Evolutionary conservation across 1,284 basidiomycete genomes (phyloP).

Genomic region (Sporisorium iseilematis-ciliati): DNA sequence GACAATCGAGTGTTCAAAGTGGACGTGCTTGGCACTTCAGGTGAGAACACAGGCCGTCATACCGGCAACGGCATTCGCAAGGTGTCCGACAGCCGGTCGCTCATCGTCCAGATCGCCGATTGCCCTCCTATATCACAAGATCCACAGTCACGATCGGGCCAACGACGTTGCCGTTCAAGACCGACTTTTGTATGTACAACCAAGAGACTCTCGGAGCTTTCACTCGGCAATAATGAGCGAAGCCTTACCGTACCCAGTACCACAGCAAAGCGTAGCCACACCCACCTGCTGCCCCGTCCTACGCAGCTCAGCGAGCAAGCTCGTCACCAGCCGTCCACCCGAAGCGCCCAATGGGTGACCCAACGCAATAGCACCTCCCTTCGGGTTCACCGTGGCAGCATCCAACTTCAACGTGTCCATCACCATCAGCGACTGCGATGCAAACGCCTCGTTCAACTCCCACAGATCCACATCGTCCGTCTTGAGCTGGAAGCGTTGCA

Average conservation of each 20-base stretch:
- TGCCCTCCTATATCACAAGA: neutral
- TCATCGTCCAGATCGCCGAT: conserved; percentile 1
- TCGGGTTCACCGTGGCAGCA: conserved; percentile 61
- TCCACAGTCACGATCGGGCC: neutral
- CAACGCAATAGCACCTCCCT: conserved; percentile 68
- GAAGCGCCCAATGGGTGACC: conserved; percentile 67
- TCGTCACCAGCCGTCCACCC: conserved; percentile 64
- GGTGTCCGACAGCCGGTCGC: neutral
- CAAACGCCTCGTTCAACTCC: conserved; percentile 69
- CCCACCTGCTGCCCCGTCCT: conserved; percentile 62
- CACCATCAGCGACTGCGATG: conserved; percentile 65
- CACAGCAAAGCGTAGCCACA: conserved; percentile 66
- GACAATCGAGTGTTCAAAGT: no score
- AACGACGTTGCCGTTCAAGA: neutral
- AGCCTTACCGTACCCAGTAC: conserved; percentile 66
- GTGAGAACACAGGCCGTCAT: neutral
- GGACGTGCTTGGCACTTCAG: no score
- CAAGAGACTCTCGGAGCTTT: neutral
- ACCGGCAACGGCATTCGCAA: neutral
- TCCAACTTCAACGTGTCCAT: conserved; percentile 61
- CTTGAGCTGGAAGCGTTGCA: conserved; percentile 57
- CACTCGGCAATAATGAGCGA: conserved; percentile 64
- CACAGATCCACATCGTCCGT: conserved; percentile 65
- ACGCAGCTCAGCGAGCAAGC: conserved; percentile 60
- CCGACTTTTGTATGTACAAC: neutral